Base-by-base conservation (phyloP, 176 grass and related monocot species). In the Miscanthus lutarioriparius region DNA sequence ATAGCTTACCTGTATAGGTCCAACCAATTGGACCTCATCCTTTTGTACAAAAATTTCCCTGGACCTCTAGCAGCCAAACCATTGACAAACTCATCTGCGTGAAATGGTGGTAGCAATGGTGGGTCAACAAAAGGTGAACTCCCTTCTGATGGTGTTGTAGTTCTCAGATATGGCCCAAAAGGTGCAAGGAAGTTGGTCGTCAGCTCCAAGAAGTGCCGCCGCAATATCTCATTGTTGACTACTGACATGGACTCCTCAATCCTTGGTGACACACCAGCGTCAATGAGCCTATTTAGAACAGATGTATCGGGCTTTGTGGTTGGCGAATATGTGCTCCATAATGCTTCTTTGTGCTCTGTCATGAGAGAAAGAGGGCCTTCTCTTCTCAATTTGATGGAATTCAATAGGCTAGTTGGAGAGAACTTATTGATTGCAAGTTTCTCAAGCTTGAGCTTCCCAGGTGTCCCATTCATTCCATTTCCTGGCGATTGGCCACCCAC, bases 11-110 rank as follows among this genome's bases (percentile, higher is more conserved):
- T 94, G 80, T 98, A 98, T 49, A 98, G 68, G 53, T 94, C 84
- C 85, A 98, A 85, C 96, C 96, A 98, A 92, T 95, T 98, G 20
- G 93, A 95, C 53, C 80, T 95, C 96, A 95, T 98, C 87, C 96
- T 92, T 92, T 98, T 98, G 12, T 91, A 88, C 80, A 98, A 91
- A 88, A 98, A 98, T 79, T 98, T 98, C 80, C 96, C 96, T 22
- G 96, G 87, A 27, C 96, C 96, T 87, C 96, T 95, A 85, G 91
- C 80, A 71, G 89, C 89, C 71, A 98, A 87, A 64, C 91, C 89
- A 72, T 85, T 88, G 45, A 98, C 75, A 87, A 95, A 98, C 81
- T 98, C 93, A 77, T 92, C 89, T 23, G 91, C 89, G 27, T 90
- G 89, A 78, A 93, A 95, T 41, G 91, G 91, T 64, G 91, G 87